Evolutionary conservation across 805 yeast genomes (phyloP).

Genomic region (Isabelozyma gotoi): DNA sequence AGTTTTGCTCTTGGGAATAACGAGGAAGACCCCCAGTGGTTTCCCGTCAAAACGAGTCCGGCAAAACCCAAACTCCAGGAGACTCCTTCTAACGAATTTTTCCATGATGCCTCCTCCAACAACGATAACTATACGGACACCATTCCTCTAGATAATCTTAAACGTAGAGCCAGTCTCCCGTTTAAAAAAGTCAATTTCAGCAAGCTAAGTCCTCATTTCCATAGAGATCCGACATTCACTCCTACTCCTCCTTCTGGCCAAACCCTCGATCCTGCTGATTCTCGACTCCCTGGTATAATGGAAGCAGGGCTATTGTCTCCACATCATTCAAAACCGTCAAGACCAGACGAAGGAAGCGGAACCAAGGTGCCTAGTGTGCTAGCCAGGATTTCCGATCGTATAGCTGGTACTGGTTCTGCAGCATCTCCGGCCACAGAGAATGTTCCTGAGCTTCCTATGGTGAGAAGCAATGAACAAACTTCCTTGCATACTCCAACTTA

Average conservation of each 20-base stretch:
- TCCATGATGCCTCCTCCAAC: slow-evolving; percentile 3
- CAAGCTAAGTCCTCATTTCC: background rate
- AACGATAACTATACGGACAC: slow-evolving; percentile 11
- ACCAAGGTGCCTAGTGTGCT: slow-evolving; percentile 22
- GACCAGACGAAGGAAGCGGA: background rate
- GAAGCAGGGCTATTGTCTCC: slow-evolving; percentile 17
- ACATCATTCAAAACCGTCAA: background rate
- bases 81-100: background rate
- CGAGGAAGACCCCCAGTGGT: slow-evolving; percentile 25
- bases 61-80: slow-evolving; percentile 5
- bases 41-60: slow-evolving; percentile 16
- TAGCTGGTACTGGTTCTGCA: slow-evolving; percentile 30
- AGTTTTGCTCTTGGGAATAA: slow-evolving; percentile 33
- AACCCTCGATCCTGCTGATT: background rate
- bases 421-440: slow-evolving; percentile 1
- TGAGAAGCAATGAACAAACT: background rate
- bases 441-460: background rate
- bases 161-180: background rate
- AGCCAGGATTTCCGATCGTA: slow-evolving; percentile 31
- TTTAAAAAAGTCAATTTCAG: background rate
- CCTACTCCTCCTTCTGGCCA: background rate
- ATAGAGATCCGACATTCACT: background rate
- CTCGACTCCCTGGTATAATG: slow-evolving; percentile 9
- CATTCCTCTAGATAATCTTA: slow-evolving; percentile 15
- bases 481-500: background rate